Evolutionary conservation across 106 monocot species (phyloP), one percentile per base, ranked within the genome.

Genomic region (Dendrobium catenatum): DNA sequence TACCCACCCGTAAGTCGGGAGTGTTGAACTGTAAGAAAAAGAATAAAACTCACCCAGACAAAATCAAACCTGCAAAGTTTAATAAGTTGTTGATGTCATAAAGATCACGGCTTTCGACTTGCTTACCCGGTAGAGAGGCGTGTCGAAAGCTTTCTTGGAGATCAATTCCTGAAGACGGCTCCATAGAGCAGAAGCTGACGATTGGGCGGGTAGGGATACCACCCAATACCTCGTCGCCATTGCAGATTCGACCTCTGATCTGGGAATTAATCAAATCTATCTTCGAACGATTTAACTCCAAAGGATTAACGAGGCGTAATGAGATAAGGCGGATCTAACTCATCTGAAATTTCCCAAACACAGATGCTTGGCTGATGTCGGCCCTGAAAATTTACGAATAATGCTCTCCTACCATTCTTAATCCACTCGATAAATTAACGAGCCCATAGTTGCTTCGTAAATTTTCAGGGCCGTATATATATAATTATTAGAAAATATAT

Each of bases 1-100:
- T 98, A 20, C 97, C 97, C 4, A 98, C 89, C 46, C 97, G 90
- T 68, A 98, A 92, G 80, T 98, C 91, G 1, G 97, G 94, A 27
- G 68, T 72, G 76, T 89, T 93, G 64, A 98, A 98, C 97, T 98
- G 85, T 78, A 77, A 22, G 56, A 22, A 49, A 31, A 67, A 55
- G 37, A 55, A 6, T 7, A 18, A 9, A 68, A 79, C n/a, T 80
- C 51, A 80, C 46, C 47, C 6, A 72, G 72, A 85, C 49, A 22
- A 76, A 55, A 42, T 64, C 51, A 84, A 72, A 40, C 37, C 29
- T 17, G 43, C 18, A 43, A n/a, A 44, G 18, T 2, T 18, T 49
- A 6, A 76, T 15, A 27, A 47, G 19, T 49, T 4, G 4, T 6
- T 4, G 16, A 76, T 2, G 76, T 26, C 7, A 75, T 26, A 11